A percentile compares a stretch with the other conserved stretches of the same genome.
phyloP scores from a whole-genome alignment of 768 basidiomycete genomes.

The Lactarius deliciosus region DNA sequence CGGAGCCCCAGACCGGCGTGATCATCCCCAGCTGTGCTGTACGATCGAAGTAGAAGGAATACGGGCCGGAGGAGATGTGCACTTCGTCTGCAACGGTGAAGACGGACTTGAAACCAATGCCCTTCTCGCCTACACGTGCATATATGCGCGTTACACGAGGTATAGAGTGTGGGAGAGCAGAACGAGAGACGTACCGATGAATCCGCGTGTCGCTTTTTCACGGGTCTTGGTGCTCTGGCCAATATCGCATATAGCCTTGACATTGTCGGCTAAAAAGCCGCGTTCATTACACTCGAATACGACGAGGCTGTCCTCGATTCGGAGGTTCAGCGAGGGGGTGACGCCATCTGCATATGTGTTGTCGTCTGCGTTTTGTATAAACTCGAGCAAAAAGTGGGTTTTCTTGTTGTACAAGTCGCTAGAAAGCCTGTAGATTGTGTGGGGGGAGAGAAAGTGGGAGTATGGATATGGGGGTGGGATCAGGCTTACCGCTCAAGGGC shows the following conservation, averaged over 20 bases:
- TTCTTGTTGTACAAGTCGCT: constrained; percentile 34
- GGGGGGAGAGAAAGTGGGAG: too few species aligned
- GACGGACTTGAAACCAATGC: constrained; percentile 36
- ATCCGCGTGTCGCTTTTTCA: constrained; percentile 18
- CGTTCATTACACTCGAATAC: constrained; percentile 32
- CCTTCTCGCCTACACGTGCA: constrained; percentile 33
- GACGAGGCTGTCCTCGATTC: constrained; percentile 22
- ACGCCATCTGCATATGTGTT: constrained; percentile 26
- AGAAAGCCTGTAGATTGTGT: constrained; percentile 25
- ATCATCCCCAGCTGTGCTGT: constrained; percentile 32
- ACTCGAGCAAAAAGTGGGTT: constrained; percentile 34
- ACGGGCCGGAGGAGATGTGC: constrained; percentile 30
- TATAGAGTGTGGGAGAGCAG: too few species aligned
- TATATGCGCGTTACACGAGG: not conserved
- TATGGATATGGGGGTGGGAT: not conserved
- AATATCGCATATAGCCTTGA: constrained; percentile 33
- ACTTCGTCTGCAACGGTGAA: constrained; percentile 34
- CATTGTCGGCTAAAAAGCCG: constrained; percentile 31
- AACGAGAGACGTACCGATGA: constrained; percentile 21
- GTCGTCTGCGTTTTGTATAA: constrained; percentile 36
- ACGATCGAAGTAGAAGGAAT: constrained; percentile 31
- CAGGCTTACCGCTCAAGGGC: constrained; percentile 26
- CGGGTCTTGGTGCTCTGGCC: constrained; percentile 33
- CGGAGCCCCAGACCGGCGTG: constrained; percentile 26
- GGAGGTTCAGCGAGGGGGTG: constrained; percentile 26